These are phyloP conservation scores for Neurospora hispaniola DNA, from an alignment of 495 filamentous ascomycete genomes.

Conservation along the genomic window DNA sequence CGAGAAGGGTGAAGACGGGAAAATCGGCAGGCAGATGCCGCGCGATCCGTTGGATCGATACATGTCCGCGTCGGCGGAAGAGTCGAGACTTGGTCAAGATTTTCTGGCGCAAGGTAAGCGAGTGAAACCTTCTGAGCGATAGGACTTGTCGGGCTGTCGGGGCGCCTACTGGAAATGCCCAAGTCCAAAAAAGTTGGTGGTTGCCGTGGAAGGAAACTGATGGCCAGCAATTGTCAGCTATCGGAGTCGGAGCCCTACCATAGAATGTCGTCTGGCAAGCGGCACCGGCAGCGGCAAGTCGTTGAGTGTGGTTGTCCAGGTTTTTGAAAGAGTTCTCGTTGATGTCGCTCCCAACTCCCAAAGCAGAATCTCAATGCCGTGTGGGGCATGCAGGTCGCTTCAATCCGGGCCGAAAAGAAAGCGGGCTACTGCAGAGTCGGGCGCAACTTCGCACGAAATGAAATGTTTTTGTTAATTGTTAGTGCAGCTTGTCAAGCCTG, in stretches of 20 bases:
- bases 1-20: background rate
- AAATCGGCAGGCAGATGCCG: background rate
- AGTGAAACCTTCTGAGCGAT: background rate
- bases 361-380: background rate
- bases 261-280: background rate
- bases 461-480: background rate
- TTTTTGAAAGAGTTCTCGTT: background rate
- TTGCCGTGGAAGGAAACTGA: background rate
- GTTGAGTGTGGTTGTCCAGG: background rate
- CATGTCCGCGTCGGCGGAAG: background rate
- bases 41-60: background rate
- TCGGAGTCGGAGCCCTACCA: background rate
- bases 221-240: background rate
- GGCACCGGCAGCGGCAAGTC: background rate
- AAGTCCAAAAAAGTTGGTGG: background rate
- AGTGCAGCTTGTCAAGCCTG: background rate
- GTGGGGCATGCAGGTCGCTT: background rate
- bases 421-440: background rate
- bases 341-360: background rate
- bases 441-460: background rate
- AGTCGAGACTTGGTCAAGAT: background rate
- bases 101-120: background rate
- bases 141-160: background rate
- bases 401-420: background rate
- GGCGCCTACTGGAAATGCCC: background rate